Evolutionary conservation across 768 basidiomycete genomes (phyloP).

Genomic region (Suillus sp.): DNA sequence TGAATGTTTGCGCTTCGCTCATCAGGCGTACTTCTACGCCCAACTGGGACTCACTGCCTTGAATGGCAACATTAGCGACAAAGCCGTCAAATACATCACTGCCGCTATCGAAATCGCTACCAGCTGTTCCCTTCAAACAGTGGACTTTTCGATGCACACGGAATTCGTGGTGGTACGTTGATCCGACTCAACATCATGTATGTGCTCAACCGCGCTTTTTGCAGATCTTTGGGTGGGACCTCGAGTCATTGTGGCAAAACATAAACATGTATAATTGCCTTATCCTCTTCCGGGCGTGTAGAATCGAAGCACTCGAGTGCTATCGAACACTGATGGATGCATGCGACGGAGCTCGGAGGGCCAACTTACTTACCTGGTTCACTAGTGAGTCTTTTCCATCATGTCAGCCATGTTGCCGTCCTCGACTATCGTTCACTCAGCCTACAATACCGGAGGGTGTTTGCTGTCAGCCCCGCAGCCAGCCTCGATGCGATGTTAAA

Average conservation of each 20-base stretch:
- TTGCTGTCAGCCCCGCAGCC: not conserved
- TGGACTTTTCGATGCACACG: not conserved
- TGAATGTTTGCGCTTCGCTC: not conserved
- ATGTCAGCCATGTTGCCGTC: not conserved
- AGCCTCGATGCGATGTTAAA: not conserved
- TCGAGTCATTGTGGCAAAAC: not conserved
- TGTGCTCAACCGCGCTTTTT: not conserved
- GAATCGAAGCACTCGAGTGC: not conserved
- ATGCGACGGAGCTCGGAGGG: not conserved
- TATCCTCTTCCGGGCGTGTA: not conserved
- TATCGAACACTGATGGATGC: not conserved
- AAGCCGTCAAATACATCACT: not conserved
- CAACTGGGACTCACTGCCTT: not conserved
- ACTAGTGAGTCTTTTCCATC: not conserved
- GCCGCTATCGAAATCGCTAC: not conserved
- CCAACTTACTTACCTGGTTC: not conserved
- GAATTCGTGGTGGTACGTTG: not conserved
- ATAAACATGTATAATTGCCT: not conserved
- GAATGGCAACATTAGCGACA: not conserved
- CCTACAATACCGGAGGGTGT: not conserved
- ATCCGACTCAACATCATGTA: not conserved
- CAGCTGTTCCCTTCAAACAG: not conserved
- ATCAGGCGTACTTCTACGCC: not conserved
- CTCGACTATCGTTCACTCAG: not conserved
- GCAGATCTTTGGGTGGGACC: not conserved